Percentiles rank a stretch among this genome's conserved stretches.
phyloP scores from a whole-genome alignment of 2,329 filamentous ascomycete genomes.

The Sporothrix variecibatus region DNA sequence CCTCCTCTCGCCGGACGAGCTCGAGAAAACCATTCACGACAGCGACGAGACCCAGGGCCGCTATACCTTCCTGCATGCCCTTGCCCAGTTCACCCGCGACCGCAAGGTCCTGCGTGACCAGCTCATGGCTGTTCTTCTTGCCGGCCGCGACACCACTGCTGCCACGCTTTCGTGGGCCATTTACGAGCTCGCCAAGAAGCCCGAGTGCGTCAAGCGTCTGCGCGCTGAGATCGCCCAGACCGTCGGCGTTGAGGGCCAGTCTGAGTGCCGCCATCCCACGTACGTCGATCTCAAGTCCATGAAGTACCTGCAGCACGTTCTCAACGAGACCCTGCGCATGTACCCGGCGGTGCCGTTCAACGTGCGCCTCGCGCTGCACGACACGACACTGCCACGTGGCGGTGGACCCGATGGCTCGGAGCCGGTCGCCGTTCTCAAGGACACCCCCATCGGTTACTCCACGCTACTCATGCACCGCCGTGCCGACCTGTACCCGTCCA shows the following conservation, averaged over 20 bases:
- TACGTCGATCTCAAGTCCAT: slow-evolving; percentile 84
- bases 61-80: slow-evolving; percentile 85
- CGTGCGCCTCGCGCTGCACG: slow-evolving; percentile 67
- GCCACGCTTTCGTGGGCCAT: slow-evolving; percentile 77
- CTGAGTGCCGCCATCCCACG: slow-evolving; percentile 54
- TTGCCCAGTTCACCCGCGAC: slow-evolving; percentile 77
- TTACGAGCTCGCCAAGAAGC: slow-evolving; percentile 77
- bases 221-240: slow-evolving; percentile 69
- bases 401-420: slow-evolving; percentile 63
- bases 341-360: slow-evolving; percentile 82
- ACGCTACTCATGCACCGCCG: slow-evolving; percentile 74
- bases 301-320: slow-evolving; percentile 73
- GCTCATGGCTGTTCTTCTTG: slow-evolving; percentile 77
- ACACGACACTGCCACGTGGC: slow-evolving; percentile 74
- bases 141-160: slow-evolving; percentile 86
- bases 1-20: slow-evolving; percentile 67
- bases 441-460: slow-evolving; percentile 66
- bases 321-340: slow-evolving; percentile 76
- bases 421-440: slow-evolving; percentile 67
- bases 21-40: slow-evolving; percentile 73
- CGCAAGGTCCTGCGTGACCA: slow-evolving; percentile 77
- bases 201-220: slow-evolving; percentile 66
- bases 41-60: slow-evolving; percentile 41
- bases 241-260: slow-evolving; percentile 55
- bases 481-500: slow-evolving; percentile 58